Evolutionary conservation across 1,284 basidiomycete species (phyloP).

Genomic region (Apiotrichum siamense): DNA sequence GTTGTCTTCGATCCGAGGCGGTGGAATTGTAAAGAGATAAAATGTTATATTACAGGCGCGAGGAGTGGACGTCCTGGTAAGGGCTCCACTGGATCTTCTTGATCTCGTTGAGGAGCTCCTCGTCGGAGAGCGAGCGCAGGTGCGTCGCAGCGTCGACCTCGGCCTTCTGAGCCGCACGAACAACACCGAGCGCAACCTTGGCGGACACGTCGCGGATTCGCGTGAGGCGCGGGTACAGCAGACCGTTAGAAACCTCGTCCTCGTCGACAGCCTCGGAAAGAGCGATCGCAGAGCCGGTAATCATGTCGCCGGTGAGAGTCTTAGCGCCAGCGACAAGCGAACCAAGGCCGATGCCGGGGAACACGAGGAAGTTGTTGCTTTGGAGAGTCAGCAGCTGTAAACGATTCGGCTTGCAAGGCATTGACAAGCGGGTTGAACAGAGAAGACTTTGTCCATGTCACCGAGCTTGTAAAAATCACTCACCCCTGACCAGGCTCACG

Average conservation of each 20-base stretch:
- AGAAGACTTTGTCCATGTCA: too few species aligned
- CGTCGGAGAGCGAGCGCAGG: slow-evolving; percentile 28
- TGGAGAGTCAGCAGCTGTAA: slow-evolving; percentile 47
- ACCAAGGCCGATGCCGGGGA: slow-evolving; percentile 69
- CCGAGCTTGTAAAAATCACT: background rate
- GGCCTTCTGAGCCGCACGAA: slow-evolving; percentile 68
- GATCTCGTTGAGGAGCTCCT: slow-evolving; percentile 26
- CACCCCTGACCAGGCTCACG: slow-evolving; percentile 78
- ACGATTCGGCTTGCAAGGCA: too few species aligned
- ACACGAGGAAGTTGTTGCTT: slow-evolving; percentile 41
- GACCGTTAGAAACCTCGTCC: slow-evolving; percentile 61
- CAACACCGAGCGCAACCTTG: slow-evolving; percentile 64
- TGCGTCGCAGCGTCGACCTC: slow-evolving; percentile 41
- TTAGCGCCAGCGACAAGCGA: slow-evolving; percentile 57
- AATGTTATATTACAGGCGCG: slow-evolving; percentile 6
- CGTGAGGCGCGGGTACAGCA: slow-evolving; percentile 69
- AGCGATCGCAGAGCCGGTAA: slow-evolving; percentile 57
- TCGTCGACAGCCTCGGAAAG: slow-evolving; percentile 68
- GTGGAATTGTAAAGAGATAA: background rate
- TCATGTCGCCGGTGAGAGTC: slow-evolving; percentile 45
- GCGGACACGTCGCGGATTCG: slow-evolving; percentile 79
- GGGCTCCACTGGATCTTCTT: slow-evolving; percentile 31
- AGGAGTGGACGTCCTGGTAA: slow-evolving; percentile 3
- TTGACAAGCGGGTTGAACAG: too few species aligned
- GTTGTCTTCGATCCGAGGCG: background rate